Conservation (phyloP, 192 early-diverging fungal species). For the Backusella tarrabulga region DNA sequence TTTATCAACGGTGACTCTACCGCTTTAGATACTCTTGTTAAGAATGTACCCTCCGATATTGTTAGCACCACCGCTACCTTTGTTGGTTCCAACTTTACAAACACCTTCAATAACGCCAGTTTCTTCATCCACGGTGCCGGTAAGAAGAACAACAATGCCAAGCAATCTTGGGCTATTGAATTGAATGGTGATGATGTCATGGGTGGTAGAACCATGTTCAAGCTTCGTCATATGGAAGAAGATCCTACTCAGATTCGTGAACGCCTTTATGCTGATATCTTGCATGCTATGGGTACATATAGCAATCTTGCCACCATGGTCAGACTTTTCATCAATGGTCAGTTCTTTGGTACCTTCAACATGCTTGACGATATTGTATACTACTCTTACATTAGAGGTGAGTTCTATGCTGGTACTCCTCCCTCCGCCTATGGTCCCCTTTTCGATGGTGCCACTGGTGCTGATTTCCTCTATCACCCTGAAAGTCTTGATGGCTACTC, state of each 20-base stretch:
- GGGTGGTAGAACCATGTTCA: conserved; percentile 41
- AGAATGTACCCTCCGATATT: conserved; percentile 15
- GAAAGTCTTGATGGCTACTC: conserved; percentile 26
- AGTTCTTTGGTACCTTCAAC: conserved; percentile 48
- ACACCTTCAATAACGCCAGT: conserved; percentile 26
- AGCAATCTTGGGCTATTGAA: conserved; percentile 45
- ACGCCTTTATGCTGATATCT: conserved; percentile 46
- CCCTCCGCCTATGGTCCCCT: conserved; percentile 38
- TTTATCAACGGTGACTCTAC: conserved; percentile 34
- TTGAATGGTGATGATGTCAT: conserved; percentile 21
- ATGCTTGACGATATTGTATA: conserved; percentile 43
- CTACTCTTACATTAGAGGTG: conserved; percentile 42
- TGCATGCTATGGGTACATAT: conserved; percentile 43
- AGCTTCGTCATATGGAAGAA: conserved; percentile 48
- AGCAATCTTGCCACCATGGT: conserved; percentile 45
- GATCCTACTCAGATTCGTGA: conserved; percentile 55
- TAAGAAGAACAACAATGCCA: conserved; percentile 51
- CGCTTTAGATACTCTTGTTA: conserved; percentile 24
- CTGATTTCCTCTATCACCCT: conserved; percentile 37
- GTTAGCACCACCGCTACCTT: conserved; percentile 28
- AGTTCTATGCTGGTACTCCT: conserved; percentile 37
- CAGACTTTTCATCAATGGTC: conserved; percentile 45
- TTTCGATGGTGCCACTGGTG: conserved; percentile 46
- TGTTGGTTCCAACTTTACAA: conserved; percentile 37
- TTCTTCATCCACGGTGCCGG: conserved; percentile 48